Base-by-base conservation (phyloP, 192 early-diverging fungal genomes). In the Geranomyces michiganensis region DNA sequence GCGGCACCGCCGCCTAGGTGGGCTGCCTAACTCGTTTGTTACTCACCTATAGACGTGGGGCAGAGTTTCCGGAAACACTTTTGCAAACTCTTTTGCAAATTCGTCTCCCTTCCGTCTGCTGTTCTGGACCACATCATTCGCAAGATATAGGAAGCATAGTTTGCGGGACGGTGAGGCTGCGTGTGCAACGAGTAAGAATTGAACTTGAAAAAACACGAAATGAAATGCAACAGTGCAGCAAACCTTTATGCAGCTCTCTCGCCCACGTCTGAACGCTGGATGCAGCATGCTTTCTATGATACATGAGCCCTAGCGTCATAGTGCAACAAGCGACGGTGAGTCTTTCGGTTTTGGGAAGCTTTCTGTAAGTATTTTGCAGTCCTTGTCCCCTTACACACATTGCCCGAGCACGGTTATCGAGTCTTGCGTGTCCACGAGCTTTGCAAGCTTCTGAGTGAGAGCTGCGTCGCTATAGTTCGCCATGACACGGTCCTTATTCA, bases 111-210 rank as follows among this genome's bases (percentile, higher is more conserved):
- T 80, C 31, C 76, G 71, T 56, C 74, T 56, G 5, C 70, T 70
- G 22, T 71, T 72, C 69, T 83, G 81, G 5, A 83, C 71, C 31
- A 83, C 77, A 62, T 83, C 81, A 64, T 83, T 83, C 36, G 68
- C 75, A 17, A 83, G 73, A 58, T 83, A 73, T 43, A 83, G 36
- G 53, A 78, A 75, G 22, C 65, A 41, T 6, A 83, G 76, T 55
- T 74, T 72, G 29, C 65, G 58, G 22, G n/a, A n/a, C 30, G 68
- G 62, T 3, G 60, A 8, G 14, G 67, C 73, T 75, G 67, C 10
- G 36, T 10, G 36, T 10, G 51, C 4, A 26, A 53, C 51, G 51
- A 24, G 17, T 24, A 15, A 26, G 51, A 9, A 10, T 41, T 7
- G 36, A 41, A 7, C 36, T 7, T 41, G 36, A 41, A 10, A 41